These are phyloP conservation scores for Ophiostoma australiae DNA, from an alignment of 2,329 filamentous ascomycete genomes.

Conservation along the genomic window DNA sequence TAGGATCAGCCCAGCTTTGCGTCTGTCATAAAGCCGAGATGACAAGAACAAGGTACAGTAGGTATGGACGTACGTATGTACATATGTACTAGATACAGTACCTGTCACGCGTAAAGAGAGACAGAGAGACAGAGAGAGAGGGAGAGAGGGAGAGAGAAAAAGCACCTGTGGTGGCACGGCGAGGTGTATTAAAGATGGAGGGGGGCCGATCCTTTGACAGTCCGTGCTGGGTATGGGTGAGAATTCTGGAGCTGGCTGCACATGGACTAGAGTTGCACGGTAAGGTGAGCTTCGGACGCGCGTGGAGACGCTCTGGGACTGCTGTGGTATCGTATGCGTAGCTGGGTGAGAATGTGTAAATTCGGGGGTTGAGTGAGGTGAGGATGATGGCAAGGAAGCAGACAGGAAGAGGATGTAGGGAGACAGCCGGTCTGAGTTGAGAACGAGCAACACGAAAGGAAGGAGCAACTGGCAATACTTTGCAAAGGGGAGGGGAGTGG, in stretches of 20 bases:
- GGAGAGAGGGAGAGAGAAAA: neutral
- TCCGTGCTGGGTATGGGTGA: neutral
- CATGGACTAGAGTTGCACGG: neutral
- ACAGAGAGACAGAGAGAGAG: neutral
- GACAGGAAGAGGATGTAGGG: neutral
- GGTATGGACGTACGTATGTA: no score
- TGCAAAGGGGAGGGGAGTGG: conserved; percentile 1
- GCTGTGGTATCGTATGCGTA: neutral
- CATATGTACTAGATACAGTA: no score
- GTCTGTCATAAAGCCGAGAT: neutral
- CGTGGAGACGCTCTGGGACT: neutral
- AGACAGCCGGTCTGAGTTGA: neutral
- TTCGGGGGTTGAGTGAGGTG: neutral
- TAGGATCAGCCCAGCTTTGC: neutral
- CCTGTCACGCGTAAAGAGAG: neutral
- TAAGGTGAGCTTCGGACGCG: neutral
- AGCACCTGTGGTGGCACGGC: neutral
- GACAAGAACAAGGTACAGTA: neutral
- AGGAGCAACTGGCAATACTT: conserved; percentile 1
- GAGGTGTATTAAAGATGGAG: neutral
- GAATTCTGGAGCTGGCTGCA: neutral
- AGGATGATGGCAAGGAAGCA: neutral
- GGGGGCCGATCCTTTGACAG: neutral
- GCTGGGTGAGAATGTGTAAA: neutral
- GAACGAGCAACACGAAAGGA: neutral